A percentile compares a stretch with the other conserved stretches of the same genome.
Conservation (phyloP, 345 rosid genomes). For the Salix dunnii region DNA sequence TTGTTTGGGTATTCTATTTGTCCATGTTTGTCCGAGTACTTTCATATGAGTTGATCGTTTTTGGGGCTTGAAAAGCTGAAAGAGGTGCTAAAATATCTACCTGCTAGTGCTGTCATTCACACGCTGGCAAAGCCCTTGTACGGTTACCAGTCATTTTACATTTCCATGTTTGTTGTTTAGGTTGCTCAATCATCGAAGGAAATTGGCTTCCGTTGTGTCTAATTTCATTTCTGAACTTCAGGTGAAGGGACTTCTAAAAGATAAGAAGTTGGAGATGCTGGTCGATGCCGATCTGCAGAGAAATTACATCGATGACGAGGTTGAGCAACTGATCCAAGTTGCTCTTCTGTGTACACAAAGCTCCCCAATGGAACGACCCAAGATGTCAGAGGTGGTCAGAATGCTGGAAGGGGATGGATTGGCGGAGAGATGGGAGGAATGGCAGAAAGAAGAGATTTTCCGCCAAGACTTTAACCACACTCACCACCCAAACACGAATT, state of each 20-base stretch:
- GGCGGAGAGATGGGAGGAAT: conserved; percentile 89
- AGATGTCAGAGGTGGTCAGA: conserved; percentile 90
- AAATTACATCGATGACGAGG: conserved; percentile 56
- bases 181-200: too few relatives aligned
- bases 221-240: conserved; percentile 26
- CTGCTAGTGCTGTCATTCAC: too few relatives aligned
- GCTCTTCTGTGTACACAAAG: conserved; percentile 83
- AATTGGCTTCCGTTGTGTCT: neutral
- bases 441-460: conserved; percentile 83
- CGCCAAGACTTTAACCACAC: conserved; percentile 49
- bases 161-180: neutral
- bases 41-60: too few relatives aligned
- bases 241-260: conserved; percentile 92
- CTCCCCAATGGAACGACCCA: conserved; percentile 74
- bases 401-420: conserved; percentile 95
- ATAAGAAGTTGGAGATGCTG: conserved; percentile 63
- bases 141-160: neutral
- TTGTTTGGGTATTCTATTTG: too few relatives aligned
- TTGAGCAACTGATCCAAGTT: conserved; percentile 77
- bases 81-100: too few relatives aligned
- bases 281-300: conserved; percentile 68
- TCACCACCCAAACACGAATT: conserved; percentile 37
- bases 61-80: too few relatives aligned
- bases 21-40: too few relatives aligned
- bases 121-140: neutral